Percentiles rank a stretch among this genome's conserved stretches.
Conservation (phyloP, 2,329 filamentous ascomycete species). For the Parasarocladium wereldwijsianum region DNA sequence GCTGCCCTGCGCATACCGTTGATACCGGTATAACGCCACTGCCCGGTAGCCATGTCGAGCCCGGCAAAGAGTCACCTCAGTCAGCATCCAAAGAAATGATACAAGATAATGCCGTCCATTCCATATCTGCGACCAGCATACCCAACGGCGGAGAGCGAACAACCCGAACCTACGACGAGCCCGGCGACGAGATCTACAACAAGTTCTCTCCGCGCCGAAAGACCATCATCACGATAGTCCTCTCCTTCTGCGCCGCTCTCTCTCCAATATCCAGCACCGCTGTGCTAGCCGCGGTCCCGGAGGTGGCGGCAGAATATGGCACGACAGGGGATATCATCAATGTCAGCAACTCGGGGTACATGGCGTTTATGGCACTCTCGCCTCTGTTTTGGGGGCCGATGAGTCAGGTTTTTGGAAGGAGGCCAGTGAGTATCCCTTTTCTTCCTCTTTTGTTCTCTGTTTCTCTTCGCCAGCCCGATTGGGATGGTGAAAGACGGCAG, state of each 20-base stretch:
- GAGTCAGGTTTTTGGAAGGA: slow-evolving; percentile 48
- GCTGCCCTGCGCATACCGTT: too few relatives aligned
- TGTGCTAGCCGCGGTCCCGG: slow-evolving; percentile 57
- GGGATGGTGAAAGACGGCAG: not conserved
- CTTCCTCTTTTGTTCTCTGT: too few relatives aligned
- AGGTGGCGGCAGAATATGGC: slow-evolving; percentile 50
- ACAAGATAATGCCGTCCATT: too few relatives aligned
- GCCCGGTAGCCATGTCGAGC: too few relatives aligned
- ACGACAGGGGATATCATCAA: slow-evolving; percentile 59
- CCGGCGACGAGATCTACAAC: slow-evolving; percentile 44
- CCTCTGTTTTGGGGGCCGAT: slow-evolving; percentile 60
- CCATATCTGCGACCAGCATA: too few relatives aligned
- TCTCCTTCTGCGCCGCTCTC: slow-evolving; percentile 63
- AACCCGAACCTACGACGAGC: slow-evolving; percentile 12
- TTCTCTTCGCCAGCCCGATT: not conserved
- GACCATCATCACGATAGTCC: slow-evolving; percentile 47
- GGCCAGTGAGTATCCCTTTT: slow-evolving; percentile 29
- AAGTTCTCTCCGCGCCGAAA: slow-evolving; percentile 48
- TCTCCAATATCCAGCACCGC: slow-evolving; percentile 63
- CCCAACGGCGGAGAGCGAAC: too few relatives aligned
- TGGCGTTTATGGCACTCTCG: slow-evolving; percentile 57
- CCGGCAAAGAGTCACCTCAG: too few relatives aligned
- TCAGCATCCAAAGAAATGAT: too few relatives aligned
- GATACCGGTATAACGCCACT: too few relatives aligned
- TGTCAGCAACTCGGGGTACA: slow-evolving; percentile 59